Conservation (phyloP, 2,329 filamentous ascomycete genomes). For the Geosmithia morbida region DNA sequence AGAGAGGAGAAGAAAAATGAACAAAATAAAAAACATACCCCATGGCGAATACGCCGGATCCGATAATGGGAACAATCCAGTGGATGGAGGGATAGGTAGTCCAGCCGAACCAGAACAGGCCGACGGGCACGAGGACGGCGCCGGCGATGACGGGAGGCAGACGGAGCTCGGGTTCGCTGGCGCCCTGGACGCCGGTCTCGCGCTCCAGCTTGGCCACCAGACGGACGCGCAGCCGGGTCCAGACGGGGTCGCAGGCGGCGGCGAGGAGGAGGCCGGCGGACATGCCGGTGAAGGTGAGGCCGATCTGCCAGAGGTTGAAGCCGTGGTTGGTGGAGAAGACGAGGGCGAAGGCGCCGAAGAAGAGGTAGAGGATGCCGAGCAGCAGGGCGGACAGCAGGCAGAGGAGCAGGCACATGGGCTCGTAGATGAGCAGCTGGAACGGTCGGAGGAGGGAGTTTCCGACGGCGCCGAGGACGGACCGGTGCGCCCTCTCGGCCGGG, state of each 20-base stretch:
- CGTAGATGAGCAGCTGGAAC: slow-evolving; percentile 63
- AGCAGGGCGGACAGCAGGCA: slow-evolving; percentile 74
- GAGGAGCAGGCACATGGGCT: slow-evolving; percentile 75
- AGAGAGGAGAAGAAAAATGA: neutral
- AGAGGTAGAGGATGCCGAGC: slow-evolving; percentile 79
- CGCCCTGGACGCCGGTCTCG: slow-evolving; percentile 34
- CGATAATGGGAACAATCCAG: slow-evolving; percentile 66
- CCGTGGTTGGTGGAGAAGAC: slow-evolving; percentile 63
- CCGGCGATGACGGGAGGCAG: slow-evolving; percentile 64
- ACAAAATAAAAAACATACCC: slow-evolving; percentile 36
- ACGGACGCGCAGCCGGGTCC: slow-evolving; percentile 42
- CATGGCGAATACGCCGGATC: slow-evolving; percentile 53
- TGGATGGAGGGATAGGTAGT: slow-evolving; percentile 61
- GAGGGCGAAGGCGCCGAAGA: slow-evolving; percentile 76
- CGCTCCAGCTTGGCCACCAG: slow-evolving; percentile 39
- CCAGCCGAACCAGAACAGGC: slow-evolving; percentile 84
- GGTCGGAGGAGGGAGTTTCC: slow-evolving; percentile 49
- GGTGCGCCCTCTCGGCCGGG: slow-evolving; percentile 58
- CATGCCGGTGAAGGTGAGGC: slow-evolving; percentile 64
- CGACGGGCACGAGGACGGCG: slow-evolving; percentile 62
- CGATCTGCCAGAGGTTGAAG: slow-evolving; percentile 66
- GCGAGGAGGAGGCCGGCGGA: slow-evolving; percentile 52
- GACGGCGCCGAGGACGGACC: slow-evolving; percentile 50
- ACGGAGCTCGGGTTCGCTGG: slow-evolving; percentile 75
- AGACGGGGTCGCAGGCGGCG: slow-evolving; percentile 50